Conservation (phyloP, 768 basidiomycete genomes). For the Dacryopinax spathularia region DNA sequence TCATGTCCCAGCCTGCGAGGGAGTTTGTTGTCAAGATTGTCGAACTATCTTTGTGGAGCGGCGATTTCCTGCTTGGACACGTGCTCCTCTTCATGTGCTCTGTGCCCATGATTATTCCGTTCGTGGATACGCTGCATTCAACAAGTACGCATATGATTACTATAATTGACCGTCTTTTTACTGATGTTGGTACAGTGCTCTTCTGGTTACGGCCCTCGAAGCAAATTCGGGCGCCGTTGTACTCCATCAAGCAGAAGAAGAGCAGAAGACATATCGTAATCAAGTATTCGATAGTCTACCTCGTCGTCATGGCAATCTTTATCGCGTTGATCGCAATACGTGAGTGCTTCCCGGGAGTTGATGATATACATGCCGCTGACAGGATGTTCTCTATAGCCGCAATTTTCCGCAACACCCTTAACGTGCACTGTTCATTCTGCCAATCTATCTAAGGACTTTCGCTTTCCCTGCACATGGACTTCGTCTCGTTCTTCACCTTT, state of each 20-base stretch:
- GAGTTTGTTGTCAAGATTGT: constrained; percentile 98
- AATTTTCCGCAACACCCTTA: constrained; percentile 48
- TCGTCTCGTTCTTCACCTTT: neutral
- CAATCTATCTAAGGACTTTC: constrained; percentile 17
- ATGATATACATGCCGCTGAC: constrained; percentile 3
- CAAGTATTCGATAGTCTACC: constrained; percentile 70
- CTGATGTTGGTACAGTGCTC: constrained; percentile 15
- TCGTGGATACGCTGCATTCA: constrained; percentile 81
- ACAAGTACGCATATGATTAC: constrained; percentile 46
- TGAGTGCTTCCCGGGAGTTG: constrained; percentile 31
- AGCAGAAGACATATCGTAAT: constrained; percentile 84
- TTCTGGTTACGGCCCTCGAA: constrained; percentile 91
- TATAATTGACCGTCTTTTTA: neutral
- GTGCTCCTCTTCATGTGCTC: constrained; percentile 82
- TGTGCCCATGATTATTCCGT: constrained; percentile 77
- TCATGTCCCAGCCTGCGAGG: constrained; percentile 93
- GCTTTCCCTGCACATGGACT: constrained; percentile 7
- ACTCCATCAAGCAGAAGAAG: constrained; percentile 75
- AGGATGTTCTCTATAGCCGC: constrained; percentile 33
- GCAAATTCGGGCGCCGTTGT: constrained; percentile 84
- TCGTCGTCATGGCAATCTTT: constrained; percentile 52
- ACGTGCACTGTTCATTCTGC: constrained; percentile 60
- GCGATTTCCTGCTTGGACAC: constrained; percentile 79
- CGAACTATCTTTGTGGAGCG: constrained; percentile 89
- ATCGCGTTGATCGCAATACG: constrained; percentile 64